A percentile compares a stretch with the other conserved stretches of the same genome.
Conservation (phyloP, 495 filamentous ascomycete species). For the Penicillium odoratum region DNA sequence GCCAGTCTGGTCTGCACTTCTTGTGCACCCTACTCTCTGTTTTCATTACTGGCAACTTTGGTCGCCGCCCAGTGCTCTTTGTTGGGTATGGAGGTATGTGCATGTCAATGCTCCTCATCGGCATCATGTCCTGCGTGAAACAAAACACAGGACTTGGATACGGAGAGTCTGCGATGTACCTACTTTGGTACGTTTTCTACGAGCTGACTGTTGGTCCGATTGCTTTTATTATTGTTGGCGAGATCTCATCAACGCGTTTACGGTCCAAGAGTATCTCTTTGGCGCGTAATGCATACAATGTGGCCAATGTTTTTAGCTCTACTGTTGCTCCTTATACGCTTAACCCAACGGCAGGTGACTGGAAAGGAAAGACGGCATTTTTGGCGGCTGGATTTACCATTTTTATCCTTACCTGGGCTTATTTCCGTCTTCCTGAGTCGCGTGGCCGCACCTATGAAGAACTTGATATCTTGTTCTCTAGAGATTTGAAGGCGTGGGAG, state of each 20-base stretch:
- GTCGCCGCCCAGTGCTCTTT: constrained; percentile 67
- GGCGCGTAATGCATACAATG: constrained; percentile 64
- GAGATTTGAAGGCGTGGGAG: neutral
- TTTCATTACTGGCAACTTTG: constrained; percentile 49
- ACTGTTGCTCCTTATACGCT: constrained; percentile 68
- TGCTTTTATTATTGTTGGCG: constrained; percentile 68
- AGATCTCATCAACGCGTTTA: constrained; percentile 64
- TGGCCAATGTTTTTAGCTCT: constrained; percentile 60
- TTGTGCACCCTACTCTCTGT: constrained; percentile 55
- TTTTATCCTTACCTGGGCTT: constrained; percentile 62
- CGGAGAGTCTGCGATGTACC: constrained; percentile 54
- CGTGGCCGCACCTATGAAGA: constrained; percentile 66
- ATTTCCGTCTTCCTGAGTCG: constrained; percentile 69
- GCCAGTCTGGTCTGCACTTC: constrained; percentile 61
- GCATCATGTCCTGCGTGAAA: constrained; percentile 65
- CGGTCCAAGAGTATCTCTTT: constrained; percentile 68
- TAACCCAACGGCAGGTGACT: constrained; percentile 66
- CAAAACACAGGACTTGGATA: constrained; percentile 44
- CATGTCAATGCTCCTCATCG: constrained; percentile 54
- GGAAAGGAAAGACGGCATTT: constrained; percentile 65
- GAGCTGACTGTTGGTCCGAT: constrained; percentile 70
- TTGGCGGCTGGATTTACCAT: constrained; percentile 68
- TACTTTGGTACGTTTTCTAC: constrained; percentile 70
- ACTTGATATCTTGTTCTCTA: constrained; percentile 64
- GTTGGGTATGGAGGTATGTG: constrained; percentile 58